Evolutionary conservation across 129 eudicot genomes (phyloP).

Genomic region (Flaveria sonorensis): DNA sequence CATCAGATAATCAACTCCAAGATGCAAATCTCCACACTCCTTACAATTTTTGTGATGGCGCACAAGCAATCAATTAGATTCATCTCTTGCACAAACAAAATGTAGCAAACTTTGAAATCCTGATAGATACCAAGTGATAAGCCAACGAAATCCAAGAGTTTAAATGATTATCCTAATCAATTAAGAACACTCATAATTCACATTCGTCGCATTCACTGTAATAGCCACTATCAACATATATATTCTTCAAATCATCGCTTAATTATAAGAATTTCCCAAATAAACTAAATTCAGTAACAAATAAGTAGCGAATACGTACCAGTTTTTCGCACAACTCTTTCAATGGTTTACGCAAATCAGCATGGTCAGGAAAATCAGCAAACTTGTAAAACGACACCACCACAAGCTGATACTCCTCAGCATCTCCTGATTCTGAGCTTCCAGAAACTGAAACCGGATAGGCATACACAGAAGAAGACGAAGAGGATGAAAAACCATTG

Average conservation of each 20-base stretch:
- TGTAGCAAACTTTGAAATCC: background rate
- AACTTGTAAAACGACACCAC: constrained; percentile 94
- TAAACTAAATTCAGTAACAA: constrained; percentile 3
- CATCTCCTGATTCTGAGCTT: constrained; percentile 6
- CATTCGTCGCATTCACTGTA: background rate
- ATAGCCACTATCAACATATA: background rate
- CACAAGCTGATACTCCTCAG: constrained; percentile 42
- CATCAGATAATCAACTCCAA: background rate
- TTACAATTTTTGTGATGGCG: background rate
- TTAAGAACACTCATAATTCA: background rate
- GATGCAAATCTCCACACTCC: background rate
- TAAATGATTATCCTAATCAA: background rate
- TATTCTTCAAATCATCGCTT: background rate
- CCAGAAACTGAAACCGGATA: constrained; percentile 23
- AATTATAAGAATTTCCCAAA: background rate
- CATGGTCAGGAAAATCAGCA: constrained; percentile 90
- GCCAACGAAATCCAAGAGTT: background rate
- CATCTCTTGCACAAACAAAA: background rate
- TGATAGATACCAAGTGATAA: background rate
- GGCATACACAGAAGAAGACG: constrained; percentile 28
- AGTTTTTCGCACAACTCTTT: constrained; percentile 69
- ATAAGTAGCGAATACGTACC: constrained; percentile 35
- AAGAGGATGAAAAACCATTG: constrained; percentile 35
- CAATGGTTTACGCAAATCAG: constrained; percentile 65
- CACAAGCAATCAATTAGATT: background rate